Percentiles rank a stretch among this genome's conserved stretches.
These are phyloP conservation scores for Solanum piurae DNA, from an alignment of 257 asterid species.

Conservation along the genomic window DNA sequence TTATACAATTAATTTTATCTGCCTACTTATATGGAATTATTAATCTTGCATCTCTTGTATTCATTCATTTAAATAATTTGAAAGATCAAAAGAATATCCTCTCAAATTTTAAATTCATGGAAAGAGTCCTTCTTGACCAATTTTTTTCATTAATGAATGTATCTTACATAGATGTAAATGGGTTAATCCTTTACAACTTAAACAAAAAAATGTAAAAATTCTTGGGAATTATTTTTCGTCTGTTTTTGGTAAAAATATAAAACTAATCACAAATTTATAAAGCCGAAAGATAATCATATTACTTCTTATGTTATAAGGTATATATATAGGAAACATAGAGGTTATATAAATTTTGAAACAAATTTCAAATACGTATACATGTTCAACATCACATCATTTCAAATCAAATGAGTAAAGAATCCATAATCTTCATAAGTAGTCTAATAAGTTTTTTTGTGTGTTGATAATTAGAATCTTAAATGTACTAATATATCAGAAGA, in stretches of 20 bases:
- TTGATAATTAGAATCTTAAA: background rate
- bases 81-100: background rate
- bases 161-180: background rate
- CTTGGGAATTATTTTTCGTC: too few relatives aligned
- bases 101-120: background rate
- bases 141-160: background rate
- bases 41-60: background rate
- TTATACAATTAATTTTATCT: background rate
- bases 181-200: background rate
- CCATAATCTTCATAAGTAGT: background rate
- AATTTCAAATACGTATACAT: too few relatives aligned
- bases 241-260: too few relatives aligned
- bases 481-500: background rate
- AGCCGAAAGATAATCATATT: background rate
- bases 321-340: too few relatives aligned
- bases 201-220: background rate
- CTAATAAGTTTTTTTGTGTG: background rate
- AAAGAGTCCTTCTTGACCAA: background rate
- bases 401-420: background rate
- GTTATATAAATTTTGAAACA: too few relatives aligned
- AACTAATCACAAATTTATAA: background rate
- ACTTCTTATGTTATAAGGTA: background rate
- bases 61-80: background rate
- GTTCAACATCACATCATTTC: background rate
- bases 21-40: background rate